These are phyloP conservation scores for Colletotrichum musicola DNA, from an alignment of 2,329 filamentous ascomycete genomes.

Conservation along the genomic window DNA sequence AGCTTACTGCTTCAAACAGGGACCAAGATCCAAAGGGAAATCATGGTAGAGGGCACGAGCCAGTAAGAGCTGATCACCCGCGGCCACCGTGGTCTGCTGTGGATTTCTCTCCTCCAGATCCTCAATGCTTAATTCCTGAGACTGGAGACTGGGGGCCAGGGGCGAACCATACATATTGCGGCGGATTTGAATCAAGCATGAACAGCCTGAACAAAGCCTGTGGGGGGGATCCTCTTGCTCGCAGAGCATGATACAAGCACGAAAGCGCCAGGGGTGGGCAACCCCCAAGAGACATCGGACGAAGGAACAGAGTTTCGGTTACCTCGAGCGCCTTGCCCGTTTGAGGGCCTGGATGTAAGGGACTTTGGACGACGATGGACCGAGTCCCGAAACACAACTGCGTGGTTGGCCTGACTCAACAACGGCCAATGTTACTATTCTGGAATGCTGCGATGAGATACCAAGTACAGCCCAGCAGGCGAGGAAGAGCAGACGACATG, in stretches of 20 bases:
- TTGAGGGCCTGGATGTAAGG: conserved; percentile 36
- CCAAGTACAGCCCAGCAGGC: no score
- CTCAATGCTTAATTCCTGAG: conserved; percentile 24
- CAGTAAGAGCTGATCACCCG: conserved; percentile 26
- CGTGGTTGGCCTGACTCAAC: conserved; percentile 32
- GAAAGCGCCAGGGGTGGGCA: not conserved
- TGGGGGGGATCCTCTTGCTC: conserved; percentile 5
- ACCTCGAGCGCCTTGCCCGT: conserved; percentile 26
- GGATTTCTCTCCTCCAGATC: conserved; percentile 5
- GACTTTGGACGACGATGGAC: conserved; percentile 37
- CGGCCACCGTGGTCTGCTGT: not conserved
- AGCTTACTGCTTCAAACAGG: conserved; percentile 33
- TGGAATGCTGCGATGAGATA: conserved; percentile 14
- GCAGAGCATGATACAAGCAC: conserved; percentile 15
- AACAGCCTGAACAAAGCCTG: conserved; percentile 18
- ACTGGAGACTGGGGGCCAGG: conserved; percentile 9
- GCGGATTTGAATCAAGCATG: conserved; percentile 29
- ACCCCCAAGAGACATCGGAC: conserved; percentile 23
- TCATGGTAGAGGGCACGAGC: conserved; percentile 13
- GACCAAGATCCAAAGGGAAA: conserved; percentile 2
- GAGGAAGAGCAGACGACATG: conserved; percentile 1
- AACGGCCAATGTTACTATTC: conserved; percentile 13
- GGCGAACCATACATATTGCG: conserved; percentile 12
- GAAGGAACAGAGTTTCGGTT: conserved; percentile 36
- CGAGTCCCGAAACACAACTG: conserved; percentile 25